These are phyloP conservation scores for Alternaria brassicae DNA, from an alignment of 2,329 filamentous ascomycete genomes.

Conservation along the genomic window DNA sequence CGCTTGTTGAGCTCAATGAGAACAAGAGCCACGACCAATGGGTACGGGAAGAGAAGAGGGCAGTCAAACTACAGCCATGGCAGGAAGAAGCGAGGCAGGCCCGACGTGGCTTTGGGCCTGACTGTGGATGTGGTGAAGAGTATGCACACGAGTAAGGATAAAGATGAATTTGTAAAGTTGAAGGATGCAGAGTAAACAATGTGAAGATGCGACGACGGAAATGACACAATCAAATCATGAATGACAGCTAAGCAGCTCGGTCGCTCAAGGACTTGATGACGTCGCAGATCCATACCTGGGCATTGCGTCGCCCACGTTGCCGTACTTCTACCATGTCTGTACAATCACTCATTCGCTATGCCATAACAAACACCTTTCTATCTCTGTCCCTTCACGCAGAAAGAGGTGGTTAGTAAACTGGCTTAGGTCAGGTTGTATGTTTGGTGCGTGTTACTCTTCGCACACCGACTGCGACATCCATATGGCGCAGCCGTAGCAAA, in stretches of 20 bases:
- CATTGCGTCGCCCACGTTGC: slow-evolving; percentile 7
- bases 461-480: slow-evolving; percentile 13
- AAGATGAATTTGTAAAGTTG: neutral
- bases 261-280: neutral
- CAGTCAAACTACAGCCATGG: slow-evolving; percentile 34
- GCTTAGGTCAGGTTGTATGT: slow-evolving; percentile 9
- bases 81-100: slow-evolving; percentile 37
- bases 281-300: slow-evolving; percentile 9
- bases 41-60: slow-evolving; percentile 18
- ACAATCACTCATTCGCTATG: slow-evolving; percentile 1
- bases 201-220: neutral
- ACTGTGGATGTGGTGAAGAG: slow-evolving; percentile 35
- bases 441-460: slow-evolving; percentile 6
- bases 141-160: slow-evolving; percentile 20
- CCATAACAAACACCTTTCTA: neutral
- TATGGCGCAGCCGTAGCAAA: slow-evolving; percentile 6
- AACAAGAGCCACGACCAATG: slow-evolving; percentile 19
- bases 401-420: slow-evolving; percentile 9
- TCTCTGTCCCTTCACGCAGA: slow-evolving; percentile 3
- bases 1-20: slow-evolving; percentile 32
- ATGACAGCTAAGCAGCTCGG: too few species aligned
- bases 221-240: neutral
- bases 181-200: neutral
- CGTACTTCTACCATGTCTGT: slow-evolving; percentile 7
- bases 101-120: slow-evolving; percentile 38